Conservation (phyloP, 164 flowering plant species). For the Tinospora cordifolia region DNA sequence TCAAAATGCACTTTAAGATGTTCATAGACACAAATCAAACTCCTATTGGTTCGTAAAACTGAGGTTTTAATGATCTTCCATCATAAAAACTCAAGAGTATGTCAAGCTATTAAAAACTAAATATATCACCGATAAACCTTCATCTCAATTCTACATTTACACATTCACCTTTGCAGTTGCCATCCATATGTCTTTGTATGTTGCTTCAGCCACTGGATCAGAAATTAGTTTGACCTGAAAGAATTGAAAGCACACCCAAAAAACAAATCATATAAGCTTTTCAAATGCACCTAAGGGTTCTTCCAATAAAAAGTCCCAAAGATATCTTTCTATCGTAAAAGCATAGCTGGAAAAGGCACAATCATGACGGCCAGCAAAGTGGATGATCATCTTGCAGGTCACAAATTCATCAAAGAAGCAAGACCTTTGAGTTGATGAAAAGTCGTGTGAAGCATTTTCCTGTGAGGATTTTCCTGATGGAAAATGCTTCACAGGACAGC, state of each 20-base stretch:
- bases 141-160: background rate
- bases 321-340: background rate
- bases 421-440: background rate
- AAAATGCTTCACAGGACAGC: background rate
- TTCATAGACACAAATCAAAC: too few species aligned
- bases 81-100: too few species aligned
- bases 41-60: too few species aligned
- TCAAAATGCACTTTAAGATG: background rate
- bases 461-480: background rate
- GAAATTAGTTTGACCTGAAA: conserved; percentile 47
- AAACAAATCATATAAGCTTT: background rate
- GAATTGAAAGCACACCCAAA: background rate
- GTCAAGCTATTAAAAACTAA: background rate
- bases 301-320: background rate
- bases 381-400: background rate
- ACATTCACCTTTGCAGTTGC: conserved; percentile 81
- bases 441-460: background rate
- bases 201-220: conserved; percentile 76
- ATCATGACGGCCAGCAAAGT: background rate
- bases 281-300: background rate
- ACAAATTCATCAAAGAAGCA: background rate
- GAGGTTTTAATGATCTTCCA: too few species aligned
- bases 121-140: background rate
- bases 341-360: background rate
- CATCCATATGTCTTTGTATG: conserved; percentile 88